Evolutionary conservation across 306 rosid species (phyloP).

Genomic region (Hippophae gyantsensis): DNA sequence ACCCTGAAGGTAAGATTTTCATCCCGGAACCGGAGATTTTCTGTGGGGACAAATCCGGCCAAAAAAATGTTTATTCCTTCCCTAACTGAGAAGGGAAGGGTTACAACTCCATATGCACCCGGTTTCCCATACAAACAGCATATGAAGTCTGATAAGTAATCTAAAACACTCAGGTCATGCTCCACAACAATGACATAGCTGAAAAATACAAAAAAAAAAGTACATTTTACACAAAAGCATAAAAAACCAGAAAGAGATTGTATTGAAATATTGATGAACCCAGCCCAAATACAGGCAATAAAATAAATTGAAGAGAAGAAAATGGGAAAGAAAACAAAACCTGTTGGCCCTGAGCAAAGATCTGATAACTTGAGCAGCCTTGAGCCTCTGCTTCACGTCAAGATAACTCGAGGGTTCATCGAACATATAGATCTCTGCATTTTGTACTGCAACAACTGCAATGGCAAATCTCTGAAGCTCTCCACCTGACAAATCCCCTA

Average conservation of each 20-base stretch:
- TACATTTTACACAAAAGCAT: not conserved
- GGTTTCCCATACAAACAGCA: conserved; percentile 99
- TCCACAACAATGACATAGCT: conserved; percentile 98
- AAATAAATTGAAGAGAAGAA: not conserved
- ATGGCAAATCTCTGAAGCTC: conserved; percentile 98
- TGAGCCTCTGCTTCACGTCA: conserved; percentile 93
- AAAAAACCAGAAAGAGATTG: not conserved
- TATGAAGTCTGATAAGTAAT: conserved; percentile 94
- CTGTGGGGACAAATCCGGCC: conserved; percentile 98
- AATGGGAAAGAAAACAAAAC: conserved; percentile 26
- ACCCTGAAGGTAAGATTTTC: conserved; percentile 93
- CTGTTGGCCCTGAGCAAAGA: conserved; percentile 87
- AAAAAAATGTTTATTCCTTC: conserved; percentile 98
- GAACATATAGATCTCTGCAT: conserved; percentile 95
- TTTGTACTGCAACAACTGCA: conserved; percentile 91
- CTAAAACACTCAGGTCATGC: conserved; percentile 98
- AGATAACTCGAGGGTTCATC: conserved; percentile 98
- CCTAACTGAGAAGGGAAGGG: conserved; percentile 98
- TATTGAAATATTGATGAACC: not conserved
- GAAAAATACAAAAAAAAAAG: conserved; percentile 21
- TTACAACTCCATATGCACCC: conserved; percentile 98
- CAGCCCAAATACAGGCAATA: not conserved
- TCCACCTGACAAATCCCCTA: conserved; percentile 94
- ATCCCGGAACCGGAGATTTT: conserved; percentile 88
- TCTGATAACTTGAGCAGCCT: conserved; percentile 90